Evolutionary conservation across 306 rosid species (phyloP).

Genomic region (Fragaria nilgerrensis): DNA sequence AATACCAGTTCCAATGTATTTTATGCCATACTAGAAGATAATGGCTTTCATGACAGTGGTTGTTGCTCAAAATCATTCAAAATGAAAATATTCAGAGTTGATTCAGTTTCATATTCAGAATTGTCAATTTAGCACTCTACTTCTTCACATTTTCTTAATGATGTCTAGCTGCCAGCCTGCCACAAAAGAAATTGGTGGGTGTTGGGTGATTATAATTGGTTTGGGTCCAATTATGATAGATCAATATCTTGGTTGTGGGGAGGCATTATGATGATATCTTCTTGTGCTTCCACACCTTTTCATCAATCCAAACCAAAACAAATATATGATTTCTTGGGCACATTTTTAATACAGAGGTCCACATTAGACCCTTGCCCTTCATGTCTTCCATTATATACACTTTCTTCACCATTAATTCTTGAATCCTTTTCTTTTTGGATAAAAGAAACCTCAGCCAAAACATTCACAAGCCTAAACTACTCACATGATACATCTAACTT

Average conservation of each 20-base stretch:
- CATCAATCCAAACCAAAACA: background rate
- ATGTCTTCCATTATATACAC: background rate
- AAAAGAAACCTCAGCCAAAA: background rate
- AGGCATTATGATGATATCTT: slow-evolving; percentile 9
- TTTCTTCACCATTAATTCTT: background rate
- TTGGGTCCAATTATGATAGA: slow-evolving; percentile 29
- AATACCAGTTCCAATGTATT: background rate
- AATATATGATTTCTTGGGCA: slow-evolving; percentile 3
- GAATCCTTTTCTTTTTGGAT: background rate
- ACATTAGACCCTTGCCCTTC: background rate
- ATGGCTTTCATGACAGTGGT: background rate
- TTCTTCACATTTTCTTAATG: background rate
- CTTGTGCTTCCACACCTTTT: background rate
- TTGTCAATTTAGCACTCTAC: background rate
- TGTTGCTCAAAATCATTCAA: background rate
- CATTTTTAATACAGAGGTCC: background rate
- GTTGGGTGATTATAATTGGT: slow-evolving; percentile 28
- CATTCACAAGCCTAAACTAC: background rate
- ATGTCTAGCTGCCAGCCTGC: slow-evolving; percentile 22
- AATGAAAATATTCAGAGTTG: background rate
- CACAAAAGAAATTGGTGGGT: background rate
- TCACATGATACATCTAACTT: background rate
- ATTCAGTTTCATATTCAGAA: background rate
- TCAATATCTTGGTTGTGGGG: slow-evolving; percentile 27
- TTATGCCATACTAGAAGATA: background rate